These are phyloP conservation scores for Suhomyces faveliae DNA, from an alignment of 805 yeast species.

Conservation along the genomic window DNA sequence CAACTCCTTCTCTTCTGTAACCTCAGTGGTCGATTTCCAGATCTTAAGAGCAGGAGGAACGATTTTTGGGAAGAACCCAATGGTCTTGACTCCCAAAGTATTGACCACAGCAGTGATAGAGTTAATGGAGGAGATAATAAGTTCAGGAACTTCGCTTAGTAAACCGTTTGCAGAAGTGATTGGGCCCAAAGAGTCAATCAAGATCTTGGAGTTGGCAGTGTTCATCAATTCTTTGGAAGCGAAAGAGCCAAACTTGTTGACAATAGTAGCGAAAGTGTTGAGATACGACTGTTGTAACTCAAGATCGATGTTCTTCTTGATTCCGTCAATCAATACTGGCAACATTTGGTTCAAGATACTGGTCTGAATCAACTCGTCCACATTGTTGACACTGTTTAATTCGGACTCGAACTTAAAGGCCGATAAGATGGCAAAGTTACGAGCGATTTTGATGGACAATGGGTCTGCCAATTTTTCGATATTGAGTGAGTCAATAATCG, in stretches of 20 bases:
- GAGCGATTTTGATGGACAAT: constrained; percentile 52
- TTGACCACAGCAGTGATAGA: constrained; percentile 69
- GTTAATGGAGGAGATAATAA: constrained; percentile 70
- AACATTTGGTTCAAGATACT: constrained; percentile 53
- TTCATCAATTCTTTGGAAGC: constrained; percentile 23
- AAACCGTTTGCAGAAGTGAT: constrained; percentile 54
- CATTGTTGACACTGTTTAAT: constrained; percentile 39
- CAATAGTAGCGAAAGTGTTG: constrained; percentile 62
- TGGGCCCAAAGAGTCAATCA: constrained; percentile 49
- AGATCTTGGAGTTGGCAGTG: constrained; percentile 44
- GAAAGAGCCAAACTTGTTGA: constrained; percentile 55
- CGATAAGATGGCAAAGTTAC: constrained; percentile 61
- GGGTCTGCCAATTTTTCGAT: constrained; percentile 26
- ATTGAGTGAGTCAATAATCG: constrained; percentile 48
- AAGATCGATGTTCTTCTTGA: constrained; percentile 33
- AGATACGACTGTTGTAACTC: constrained; percentile 67
- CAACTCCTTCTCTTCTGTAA: constrained; percentile 14
- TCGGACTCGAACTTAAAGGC: constrained; percentile 71
- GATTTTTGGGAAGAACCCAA: constrained; percentile 82
- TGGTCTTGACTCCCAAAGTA: constrained; percentile 78
- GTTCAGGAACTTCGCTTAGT: constrained; percentile 53
- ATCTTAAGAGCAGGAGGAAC: constrained; percentile 70
- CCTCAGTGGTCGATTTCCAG: constrained; percentile 41
- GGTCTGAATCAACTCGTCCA: constrained; percentile 45
- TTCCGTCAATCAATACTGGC: constrained; percentile 46